A percentile compares a stretch with the other conserved stretches of the same genome.
phyloP scores from a whole-genome alignment of 352 stramenopile species.

The Phytophthora pisi region DNA sequence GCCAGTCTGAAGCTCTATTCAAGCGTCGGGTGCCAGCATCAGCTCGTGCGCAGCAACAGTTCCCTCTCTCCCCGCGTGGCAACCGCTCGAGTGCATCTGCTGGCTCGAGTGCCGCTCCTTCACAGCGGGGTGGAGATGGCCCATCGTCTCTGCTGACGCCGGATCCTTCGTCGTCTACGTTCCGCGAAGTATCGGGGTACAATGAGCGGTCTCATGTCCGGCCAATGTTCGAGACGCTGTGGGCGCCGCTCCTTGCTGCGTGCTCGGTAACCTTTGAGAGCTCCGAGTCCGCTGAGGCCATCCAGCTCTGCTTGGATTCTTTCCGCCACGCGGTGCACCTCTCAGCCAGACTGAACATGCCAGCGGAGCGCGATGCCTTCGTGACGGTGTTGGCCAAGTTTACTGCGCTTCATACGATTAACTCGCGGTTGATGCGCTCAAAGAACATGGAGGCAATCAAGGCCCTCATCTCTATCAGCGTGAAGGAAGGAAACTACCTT shows the following conservation, averaged over 20 bases:
- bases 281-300: slow-evolving; percentile 91
- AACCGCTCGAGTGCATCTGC: slow-evolving; percentile 1
- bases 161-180: slow-evolving; percentile 40
- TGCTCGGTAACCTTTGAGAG: slow-evolving; percentile 98
- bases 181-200: slow-evolving; percentile 71
- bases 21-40: slow-evolving; percentile 60
- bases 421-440: slow-evolving; percentile 92
- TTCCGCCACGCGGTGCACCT: slow-evolving; percentile 96
- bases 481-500: slow-evolving; percentile 97
- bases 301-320: slow-evolving; percentile 94
- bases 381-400: slow-evolving; percentile 97
- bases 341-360: slow-evolving; percentile 88
- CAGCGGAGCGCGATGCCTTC: slow-evolving; percentile 94
- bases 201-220: slow-evolving; percentile 82
- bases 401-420: slow-evolving; percentile 93
- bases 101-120: slow-evolving; percentile 3
- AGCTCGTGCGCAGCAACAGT: slow-evolving; percentile 26
- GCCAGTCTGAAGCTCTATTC: slow-evolving; percentile 78
- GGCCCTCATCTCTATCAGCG: slow-evolving; percentile 96
- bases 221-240: slow-evolving; percentile 99
- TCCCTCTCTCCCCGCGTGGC: slow-evolving; percentile 26
- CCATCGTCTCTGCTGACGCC: slow-evolving; percentile 29
- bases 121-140: slow-evolving; percentile 24
- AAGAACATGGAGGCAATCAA: slow-evolving; percentile 99
- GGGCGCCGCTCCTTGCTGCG: slow-evolving; percentile 96